Evolutionary conservation across 345 rosid species (phyloP).

Genomic region (rapeseed (Brassica napus)): Da-Ae NC_063443.1:14777001-14777500

Average conservation of each 20-base stretch:
- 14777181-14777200: conserved; percentile 87
- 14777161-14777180: neutral
- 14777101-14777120: neutral
- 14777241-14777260: conserved; percentile 84
- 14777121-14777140: neutral
- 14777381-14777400: conserved; percentile 65
- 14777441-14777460: neutral
- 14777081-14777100: conserved; percentile 99
- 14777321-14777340: neutral
- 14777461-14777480: neutral
- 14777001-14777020: conserved; percentile 57
- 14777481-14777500: neutral
- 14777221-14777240: conserved; percentile 86
- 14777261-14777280: conserved; percentile 89
- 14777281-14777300: neutral
- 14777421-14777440: conserved; percentile 80
- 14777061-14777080: conserved; percentile 99
- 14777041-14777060: conserved; percentile 93
- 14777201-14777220: conserved; percentile 83
- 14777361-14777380: conserved; percentile 83
- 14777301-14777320: neutral
- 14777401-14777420: conserved; percentile 73
- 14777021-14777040: conserved; percentile 86
- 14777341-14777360: neutral
- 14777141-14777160: neutral